Base-by-base conservation (phyloP, 495 filamentous ascomycete genomes). In the Xylaria cubensis region DNA sequence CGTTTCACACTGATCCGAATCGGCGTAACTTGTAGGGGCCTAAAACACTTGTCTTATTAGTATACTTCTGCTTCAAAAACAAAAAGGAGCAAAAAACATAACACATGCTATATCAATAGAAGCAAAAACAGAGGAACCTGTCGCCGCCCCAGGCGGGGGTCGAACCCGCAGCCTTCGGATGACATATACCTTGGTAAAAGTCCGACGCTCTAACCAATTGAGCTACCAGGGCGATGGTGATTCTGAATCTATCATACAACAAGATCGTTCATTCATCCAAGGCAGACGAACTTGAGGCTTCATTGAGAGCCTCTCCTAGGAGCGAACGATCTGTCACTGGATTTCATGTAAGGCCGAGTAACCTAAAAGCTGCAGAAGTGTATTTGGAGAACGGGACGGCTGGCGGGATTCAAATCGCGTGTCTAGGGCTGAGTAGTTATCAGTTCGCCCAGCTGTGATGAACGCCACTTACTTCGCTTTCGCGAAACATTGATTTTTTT, bases 151-250 rank as follows among this genome's bases (percentile, higher is more conserved):
- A 76, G 74, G 77, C 74, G 77, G 76, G 77, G 74, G 72, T 79
- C 77, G 77, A 79, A 79, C 77, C 76, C 77, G 72, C 77, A 76
- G 75, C 77, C 77, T 79, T 79, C 71, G 77, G 77, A 79, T 79
- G 56, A 13, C 59, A 26, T 15, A 42, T 39, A 39, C 32, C 55
- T 34, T 34, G n/a, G n/a, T 77, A 79, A 78, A 78, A 79, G 77
- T 78, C 77, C 77, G 71, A 79, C 77, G 77, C 77, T 79, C 77
- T 79, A 74, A 72, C 77, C 77, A 79, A 79, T 78, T 78, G 77
- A 79, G 77, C 77, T 78, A 79, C 74, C 72, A 76, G 75, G 76
- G 76, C 77, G 7, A 29, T 48, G 55, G 1, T 19, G 4, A 4
- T 19, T 13, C 26, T 3, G 2, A 0, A 26, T 26, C 12, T 26